These are phyloP conservation scores for Myxozyma monticola DNA, from an alignment of 805 yeast species.

Conservation along the genomic window DNA sequence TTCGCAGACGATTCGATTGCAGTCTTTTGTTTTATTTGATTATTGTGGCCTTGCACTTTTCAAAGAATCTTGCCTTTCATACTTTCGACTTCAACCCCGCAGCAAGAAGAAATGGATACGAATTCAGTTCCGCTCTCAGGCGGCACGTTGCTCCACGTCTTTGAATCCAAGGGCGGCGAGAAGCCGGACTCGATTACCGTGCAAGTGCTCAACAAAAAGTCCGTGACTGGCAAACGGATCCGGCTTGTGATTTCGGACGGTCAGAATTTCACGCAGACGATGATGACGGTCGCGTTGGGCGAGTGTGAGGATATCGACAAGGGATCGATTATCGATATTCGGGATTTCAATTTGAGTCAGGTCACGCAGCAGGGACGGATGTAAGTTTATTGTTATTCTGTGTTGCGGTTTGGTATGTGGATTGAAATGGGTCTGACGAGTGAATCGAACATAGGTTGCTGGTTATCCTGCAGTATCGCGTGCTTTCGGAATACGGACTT, in stretches of 20 bases:
- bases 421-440: too few relatives aligned
- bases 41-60: too few relatives aligned
- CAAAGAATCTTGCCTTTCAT: too few relatives aligned
- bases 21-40: too few relatives aligned
- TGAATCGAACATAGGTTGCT: too few relatives aligned
- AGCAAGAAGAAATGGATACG: too few relatives aligned
- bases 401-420: too few relatives aligned
- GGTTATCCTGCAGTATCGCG: slow-evolving; percentile 17
- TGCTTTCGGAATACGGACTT: slow-evolving; percentile 20
- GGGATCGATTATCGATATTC: slow-evolving; percentile 23
- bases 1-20: too few relatives aligned
- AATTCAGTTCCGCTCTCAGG: slow-evolving; percentile 13
- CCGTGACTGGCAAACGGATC: slow-evolving; percentile 19
- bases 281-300: slow-evolving; percentile 17
- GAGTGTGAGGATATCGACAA: slow-evolving; percentile 10
- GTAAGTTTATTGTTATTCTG: too few relatives aligned
- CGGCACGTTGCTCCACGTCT: slow-evolving; percentile 11
- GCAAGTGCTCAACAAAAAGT: slow-evolving; percentile 28
- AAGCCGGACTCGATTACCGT: slow-evolving; percentile 5
- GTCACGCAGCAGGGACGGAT: background rate
- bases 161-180: slow-evolving; percentile 1
- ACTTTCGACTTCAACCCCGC: too few relatives aligned
- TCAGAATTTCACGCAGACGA: slow-evolving; percentile 23
- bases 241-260: slow-evolving; percentile 32
- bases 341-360: background rate